Base-by-base conservation (phyloP, 2,329 filamentous ascomycete species). In the Talaromyces albobiverticillius region DNA sequence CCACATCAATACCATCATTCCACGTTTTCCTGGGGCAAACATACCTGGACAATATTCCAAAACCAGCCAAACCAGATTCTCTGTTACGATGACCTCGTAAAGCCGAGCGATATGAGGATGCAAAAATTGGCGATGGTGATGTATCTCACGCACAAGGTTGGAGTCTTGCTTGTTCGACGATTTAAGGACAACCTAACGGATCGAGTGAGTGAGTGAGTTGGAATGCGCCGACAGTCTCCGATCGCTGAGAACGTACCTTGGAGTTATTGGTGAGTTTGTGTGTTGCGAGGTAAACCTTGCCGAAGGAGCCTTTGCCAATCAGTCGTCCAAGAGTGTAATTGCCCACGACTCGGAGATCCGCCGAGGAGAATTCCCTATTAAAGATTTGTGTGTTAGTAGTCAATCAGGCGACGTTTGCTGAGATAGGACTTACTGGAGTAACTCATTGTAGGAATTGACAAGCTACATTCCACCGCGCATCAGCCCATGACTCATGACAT, bases 251-350 rank as follows among this genome's bases (percentile, higher is more conserved):
- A 22, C 59, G 38, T 67, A 93, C 91, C 84, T 96, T 97, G 69
- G 92, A 96, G 67, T 92, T 93, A 85, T 96, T 96, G 67, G 90
- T 97, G 72, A 99, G 90, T 73, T 96, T 97, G 74, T 99, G 94
- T 43, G 87, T 85, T 55, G 93, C 94, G 56, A 99, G 81, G 72
- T 99, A 99, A 66, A 99, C 94, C 76, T 96, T 97, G 65, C 94
- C 94, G 74, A 99, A 99, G 60, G 92, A 96, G 55, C 94, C 94
- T 70, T 97, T 99, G 62, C 94, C 94, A 69, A 99, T 96, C 55
- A 99, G 79, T 56, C 86, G 86, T 43, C 94, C 94, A 54, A 99
- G 82, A 32, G 86, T 87, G 73, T 99, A 99, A 76, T 96, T 97
- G 63, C 94, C 94, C 57, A 99, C 94, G 52, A 87, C 90, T 66